These are phyloP conservation scores for Auriscalpium orientale DNA, from an alignment of 768 basidiomycete genomes.

Conservation along the genomic window DNA sequence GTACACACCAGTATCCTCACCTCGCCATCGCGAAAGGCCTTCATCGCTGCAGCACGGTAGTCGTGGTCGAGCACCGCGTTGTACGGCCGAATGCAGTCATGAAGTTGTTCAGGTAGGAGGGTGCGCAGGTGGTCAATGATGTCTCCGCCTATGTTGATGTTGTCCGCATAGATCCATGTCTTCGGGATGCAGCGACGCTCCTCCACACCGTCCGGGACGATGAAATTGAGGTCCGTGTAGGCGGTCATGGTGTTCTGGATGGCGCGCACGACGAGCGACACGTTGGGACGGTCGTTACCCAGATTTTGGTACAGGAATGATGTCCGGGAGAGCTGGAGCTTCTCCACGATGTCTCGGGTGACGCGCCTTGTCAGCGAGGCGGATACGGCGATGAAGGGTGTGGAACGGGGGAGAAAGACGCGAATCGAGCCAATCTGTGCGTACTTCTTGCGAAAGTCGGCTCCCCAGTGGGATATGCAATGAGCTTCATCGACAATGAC, in stretches of 20 bases:
- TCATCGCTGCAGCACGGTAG: conserved; percentile 14
- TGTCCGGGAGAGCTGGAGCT: conserved; percentile 9
- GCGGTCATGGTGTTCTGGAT: conserved; percentile 17
- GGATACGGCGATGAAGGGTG: conserved; percentile 17
- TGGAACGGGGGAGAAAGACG: conserved; percentile 17
- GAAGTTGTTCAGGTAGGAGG: background rate
- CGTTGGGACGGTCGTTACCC: conserved; percentile 21
- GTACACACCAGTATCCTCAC: conserved; percentile 19
- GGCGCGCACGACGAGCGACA: conserved; percentile 19
- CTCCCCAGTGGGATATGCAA: conserved; percentile 26
- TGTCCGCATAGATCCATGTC: conserved; percentile 20
- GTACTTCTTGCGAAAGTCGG: conserved; percentile 22
- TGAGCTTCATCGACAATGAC: conserved; percentile 25
- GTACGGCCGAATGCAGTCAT: conserved; percentile 12
- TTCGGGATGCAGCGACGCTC: conserved; percentile 14
- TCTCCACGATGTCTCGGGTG: conserved; percentile 10
- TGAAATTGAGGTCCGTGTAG: conserved; percentile 20
- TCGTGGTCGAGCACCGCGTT: conserved; percentile 14
- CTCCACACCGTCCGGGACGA: conserved; percentile 6
- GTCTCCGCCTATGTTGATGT: conserved; percentile 12
- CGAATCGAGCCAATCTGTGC: conserved; percentile 16
- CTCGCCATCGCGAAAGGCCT: conserved; percentile 9
- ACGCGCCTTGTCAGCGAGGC: conserved; percentile 16
- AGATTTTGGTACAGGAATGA: conserved; percentile 9
- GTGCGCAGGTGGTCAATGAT: conserved; percentile 14